phyloP scores from a whole-genome alignment of 768 basidiomycete genomes.

The Mycena belliarum region DNA sequence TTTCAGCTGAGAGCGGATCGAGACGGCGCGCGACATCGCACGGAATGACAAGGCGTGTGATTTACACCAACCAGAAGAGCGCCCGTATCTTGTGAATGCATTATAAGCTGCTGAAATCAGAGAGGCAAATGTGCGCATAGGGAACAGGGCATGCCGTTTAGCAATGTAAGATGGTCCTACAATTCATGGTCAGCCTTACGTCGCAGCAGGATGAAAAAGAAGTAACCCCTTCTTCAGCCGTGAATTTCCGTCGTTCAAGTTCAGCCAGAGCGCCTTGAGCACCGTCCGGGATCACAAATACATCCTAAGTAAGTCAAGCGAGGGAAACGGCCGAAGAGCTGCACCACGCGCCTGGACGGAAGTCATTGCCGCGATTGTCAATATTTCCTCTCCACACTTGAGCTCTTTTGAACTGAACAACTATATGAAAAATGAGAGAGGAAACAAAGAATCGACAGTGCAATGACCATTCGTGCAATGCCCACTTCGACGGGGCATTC shows the following conservation, averaged over 20 bases:
- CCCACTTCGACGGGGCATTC: conserved; percentile 94
- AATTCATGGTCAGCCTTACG: conserved; percentile 3
- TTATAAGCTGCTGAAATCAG: conserved; percentile 70
- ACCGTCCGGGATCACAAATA: conserved; percentile 87
- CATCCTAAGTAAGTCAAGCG: conserved; percentile 55
- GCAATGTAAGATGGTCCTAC: conserved; percentile 90
- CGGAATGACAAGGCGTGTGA: conserved; percentile 90
- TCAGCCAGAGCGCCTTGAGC: conserved; percentile 85
- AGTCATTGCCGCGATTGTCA: conserved; percentile 96
- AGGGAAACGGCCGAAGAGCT: neutral
- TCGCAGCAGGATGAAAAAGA: neutral
- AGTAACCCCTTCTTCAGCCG: conserved; percentile 93
- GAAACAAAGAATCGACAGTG: neutral
- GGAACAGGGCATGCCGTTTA: conserved; percentile 67
- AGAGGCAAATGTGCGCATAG: neutral
- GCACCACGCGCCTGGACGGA: conserved; percentile 68
- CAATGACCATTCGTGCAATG: conserved; percentile 87
- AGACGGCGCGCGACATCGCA: conserved; percentile 90
- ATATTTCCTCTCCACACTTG: conserved; percentile 90
- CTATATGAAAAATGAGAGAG: conserved; percentile 39
- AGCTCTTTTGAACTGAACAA: conserved; percentile 84
- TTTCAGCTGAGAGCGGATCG: conserved; percentile 91
- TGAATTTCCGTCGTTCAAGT: conserved; percentile 93
- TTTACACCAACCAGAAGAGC: conserved; percentile 92
- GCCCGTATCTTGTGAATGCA: conserved; percentile 81